Base-by-base conservation (phyloP, 257 asterid genomes). In the Solanum arcanum region DNA sequence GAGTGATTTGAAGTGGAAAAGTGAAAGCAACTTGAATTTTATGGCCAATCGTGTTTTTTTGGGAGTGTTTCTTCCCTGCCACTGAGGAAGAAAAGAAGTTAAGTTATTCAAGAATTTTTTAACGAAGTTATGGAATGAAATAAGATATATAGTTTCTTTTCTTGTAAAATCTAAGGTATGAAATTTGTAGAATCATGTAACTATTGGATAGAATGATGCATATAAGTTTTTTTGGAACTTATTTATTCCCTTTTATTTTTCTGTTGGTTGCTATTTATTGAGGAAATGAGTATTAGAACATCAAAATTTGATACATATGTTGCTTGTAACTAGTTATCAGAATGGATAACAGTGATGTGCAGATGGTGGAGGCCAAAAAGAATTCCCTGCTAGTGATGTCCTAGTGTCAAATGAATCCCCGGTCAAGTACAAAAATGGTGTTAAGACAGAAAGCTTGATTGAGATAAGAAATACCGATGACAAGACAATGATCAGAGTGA, bases 351-450 rank as follows among this genome's bases (percentile, higher is more conserved):
- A 87, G 88, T 83, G 93, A 92, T 73, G 88, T 91, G 47, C 91
- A 89, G 87, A 92, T 93, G 96, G 93, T 88, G 86, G 95, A 89
- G 88, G 87, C 88, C 13, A 89, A 88, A 78, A 87, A 86, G 86
- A 87, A 86, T 68, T 13, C 56, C 6, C 18, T 46, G 56, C 7
- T 13, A 46, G 18, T 46, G 18, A 46, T 46, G 52, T 12, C 16
- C 52, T 12, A 4, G 52, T 46, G 16, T 46, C 52, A 16, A 46
- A 46, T 46, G 52, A 46, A 15, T 46, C 52, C 5, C 6, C 6
- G 52, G 2, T 46, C 6, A 46, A 46, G 52, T 46, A 46, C 0
- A 15, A 46, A 46, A 46, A 46, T 13, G 6, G 6, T 13, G 52
- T 4, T 46, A 46, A 46, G 18, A 46, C 2, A 12, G 52, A 46